Conservation (phyloP, 768 basidiomycete species). For the Mycena pura region DNA sequence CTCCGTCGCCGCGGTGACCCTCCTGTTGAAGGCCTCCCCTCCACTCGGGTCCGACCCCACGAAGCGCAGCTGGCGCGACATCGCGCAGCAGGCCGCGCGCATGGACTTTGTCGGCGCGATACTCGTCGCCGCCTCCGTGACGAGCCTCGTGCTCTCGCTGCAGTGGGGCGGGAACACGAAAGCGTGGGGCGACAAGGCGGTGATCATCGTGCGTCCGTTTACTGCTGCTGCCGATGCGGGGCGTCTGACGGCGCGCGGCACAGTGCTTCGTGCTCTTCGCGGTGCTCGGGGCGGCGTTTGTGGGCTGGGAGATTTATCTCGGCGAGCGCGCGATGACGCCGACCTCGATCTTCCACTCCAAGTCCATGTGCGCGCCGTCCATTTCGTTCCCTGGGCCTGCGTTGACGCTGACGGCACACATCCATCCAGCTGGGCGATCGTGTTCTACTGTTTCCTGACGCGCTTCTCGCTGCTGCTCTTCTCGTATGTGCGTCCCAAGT, state of each 20-base stretch:
- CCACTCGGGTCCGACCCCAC: neutral
- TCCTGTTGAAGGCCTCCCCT: constrained; percentile 4
- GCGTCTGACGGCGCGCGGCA: no score
- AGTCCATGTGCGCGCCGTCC: no score
- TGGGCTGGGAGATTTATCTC: constrained; percentile 8
- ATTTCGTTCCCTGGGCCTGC: no score
- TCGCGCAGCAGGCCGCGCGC: constrained; percentile 4
- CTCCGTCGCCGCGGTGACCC: neutral
- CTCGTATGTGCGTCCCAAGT: no score
- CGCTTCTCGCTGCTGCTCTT: no score
- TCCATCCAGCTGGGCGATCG: no score
- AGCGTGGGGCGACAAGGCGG: constrained; percentile 44
- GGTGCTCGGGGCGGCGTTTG: neutral
- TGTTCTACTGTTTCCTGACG: no score
- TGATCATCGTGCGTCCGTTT: constrained; percentile 22
- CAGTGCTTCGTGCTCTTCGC: neutral
- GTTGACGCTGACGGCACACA: no score
- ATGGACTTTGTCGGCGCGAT: constrained; percentile 46
- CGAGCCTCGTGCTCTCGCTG: constrained; percentile 45
- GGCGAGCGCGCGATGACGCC: constrained; percentile 8
- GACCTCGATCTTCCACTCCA: neutral
- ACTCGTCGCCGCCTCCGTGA: constrained; percentile 41
- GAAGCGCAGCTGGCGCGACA: constrained; percentile 2
- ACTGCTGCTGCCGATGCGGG: no score
- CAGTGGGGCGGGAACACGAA: constrained; percentile 51